Evolutionary conservation across 192 early-diverging fungal species (phyloP), one percentile per base, ranked within the genome.

Genomic region (Gryganskiella cystojenkinii): DNA sequence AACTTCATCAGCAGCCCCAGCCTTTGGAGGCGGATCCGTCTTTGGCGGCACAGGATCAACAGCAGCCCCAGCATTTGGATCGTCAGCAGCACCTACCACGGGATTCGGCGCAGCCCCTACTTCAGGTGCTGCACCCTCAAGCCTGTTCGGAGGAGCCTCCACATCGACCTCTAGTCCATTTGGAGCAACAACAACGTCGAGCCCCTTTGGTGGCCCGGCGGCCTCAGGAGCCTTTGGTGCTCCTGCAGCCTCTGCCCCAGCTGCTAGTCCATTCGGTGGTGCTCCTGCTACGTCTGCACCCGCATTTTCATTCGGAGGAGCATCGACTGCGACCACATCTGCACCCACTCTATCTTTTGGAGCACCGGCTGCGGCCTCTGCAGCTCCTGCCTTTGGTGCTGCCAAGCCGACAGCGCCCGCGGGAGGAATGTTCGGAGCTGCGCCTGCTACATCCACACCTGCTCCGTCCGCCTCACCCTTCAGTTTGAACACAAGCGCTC

Each of bases 401-500:
- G 62, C 52, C 20, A 67, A 59, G 31, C 37, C 68, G 33, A 44
- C 72, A 4, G 15, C 71, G 17, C 53, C 62, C n/a, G 35, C 69
- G 3, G 53, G 40, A 19, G 64, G 64, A 22, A 5, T 69, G n/a
- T 68, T 73, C 44, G 65, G 67, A 56, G 47, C 67, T 35, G 42
- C 64, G 9, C 43, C 71, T 49, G 59, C 73, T 6, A 30, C 82
- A 33, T 30, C 75, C n/a, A 45, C 75, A 31, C 45, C 70, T 7
- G 53, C 76, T 14, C 31, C 68, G 27, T 65, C 71, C 30, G 40
- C 64, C 22, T 67, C 71, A 53, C 59, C 71, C 10, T 69, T 84
- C 46, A 59, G 62, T 22, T 46, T 47, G 28, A 60, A 34, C 24
- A 54, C 68, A 24, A 64, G 30, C 25, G 56, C 78, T 42, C 17